These are phyloP conservation scores for Pseudocercospora musae DNA, from an alignment of 2,329 filamentous ascomycete species.

Conservation along the genomic window DNA sequence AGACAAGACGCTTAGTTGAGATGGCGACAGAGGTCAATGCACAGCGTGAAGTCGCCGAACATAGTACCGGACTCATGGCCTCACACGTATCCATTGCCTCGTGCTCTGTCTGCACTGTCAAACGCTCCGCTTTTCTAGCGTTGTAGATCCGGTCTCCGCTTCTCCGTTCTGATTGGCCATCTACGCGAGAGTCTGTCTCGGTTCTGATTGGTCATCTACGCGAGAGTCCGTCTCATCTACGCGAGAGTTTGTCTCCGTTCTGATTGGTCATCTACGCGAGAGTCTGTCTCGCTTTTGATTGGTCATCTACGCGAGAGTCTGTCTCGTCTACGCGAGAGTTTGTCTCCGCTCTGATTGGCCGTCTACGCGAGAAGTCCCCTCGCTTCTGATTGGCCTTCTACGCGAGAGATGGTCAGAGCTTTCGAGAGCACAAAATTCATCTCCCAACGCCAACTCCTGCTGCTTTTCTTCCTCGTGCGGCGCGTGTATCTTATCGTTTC, in stretches of 20 bases:
- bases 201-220: too few species aligned
- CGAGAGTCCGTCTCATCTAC: too few species aligned
- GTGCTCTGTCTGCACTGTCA: not conserved
- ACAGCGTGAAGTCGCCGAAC: not conserved
- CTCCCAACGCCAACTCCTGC: not conserved
- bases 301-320: too few species aligned
- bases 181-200: too few species aligned
- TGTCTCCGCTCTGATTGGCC: not conserved
- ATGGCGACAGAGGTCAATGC: not conserved
- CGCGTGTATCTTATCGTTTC: conserved; percentile 33
- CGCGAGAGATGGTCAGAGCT: not conserved
- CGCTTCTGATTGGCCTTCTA: too few species aligned
- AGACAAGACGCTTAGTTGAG: not conserved
- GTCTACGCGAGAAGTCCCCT: too few species aligned
- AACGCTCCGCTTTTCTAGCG: not conserved
- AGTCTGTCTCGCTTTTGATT: too few species aligned
- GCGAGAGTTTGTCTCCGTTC: too few species aligned
- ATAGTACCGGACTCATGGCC: not conserved
- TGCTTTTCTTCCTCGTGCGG: conserved; percentile 35
- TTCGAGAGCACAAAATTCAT: not conserved
- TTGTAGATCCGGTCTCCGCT: not conserved
- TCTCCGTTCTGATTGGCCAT: not conserved
- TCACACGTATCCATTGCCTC: not conserved
- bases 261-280: not conserved
- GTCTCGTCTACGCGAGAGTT: too few species aligned